phyloP scores from a whole-genome alignment of 805 yeast genomes.

The Cyberlindnera mississippiensis region DNA sequence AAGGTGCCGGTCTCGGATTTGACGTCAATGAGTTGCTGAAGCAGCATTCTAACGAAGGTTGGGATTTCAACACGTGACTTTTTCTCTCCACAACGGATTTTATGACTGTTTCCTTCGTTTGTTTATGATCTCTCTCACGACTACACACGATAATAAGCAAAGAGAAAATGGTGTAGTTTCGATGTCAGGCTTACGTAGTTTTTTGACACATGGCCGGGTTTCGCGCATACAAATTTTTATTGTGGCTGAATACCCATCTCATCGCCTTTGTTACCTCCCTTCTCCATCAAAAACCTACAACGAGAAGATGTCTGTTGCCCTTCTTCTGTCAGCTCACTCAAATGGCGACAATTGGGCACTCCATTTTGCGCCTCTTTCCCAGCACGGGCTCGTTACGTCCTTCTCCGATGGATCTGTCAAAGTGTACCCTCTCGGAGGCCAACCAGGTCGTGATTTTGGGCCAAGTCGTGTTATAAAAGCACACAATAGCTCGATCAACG shows the following conservation, averaged over 20 bases:
- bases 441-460: constrained; percentile 20
- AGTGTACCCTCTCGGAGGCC: constrained; percentile 32
- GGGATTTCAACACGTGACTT: constrained; percentile 2
- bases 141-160: too few relatives aligned
- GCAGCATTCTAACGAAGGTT: constrained; percentile 17
- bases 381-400: constrained; percentile 41
- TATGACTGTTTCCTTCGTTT: too few relatives aligned
- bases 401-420: constrained; percentile 45
- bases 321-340: constrained; percentile 21
- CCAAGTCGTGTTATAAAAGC: constrained; percentile 32
- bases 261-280: constrained; percentile 23
- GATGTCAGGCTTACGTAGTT: too few relatives aligned
- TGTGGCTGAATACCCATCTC: background rate
- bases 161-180: too few relatives aligned
- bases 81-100: too few relatives aligned
- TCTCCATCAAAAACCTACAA: too few relatives aligned
- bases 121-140: too few relatives aligned
- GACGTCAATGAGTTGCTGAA: constrained; percentile 26
- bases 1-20: constrained; percentile 18
- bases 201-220: too few relatives aligned
- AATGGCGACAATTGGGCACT: constrained; percentile 51
- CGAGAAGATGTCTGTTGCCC: constrained; percentile 25
- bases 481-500: constrained; percentile 33
- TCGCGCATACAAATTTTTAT: background rate
- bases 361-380: constrained; percentile 31